These are phyloP conservation scores for Stevia rebaudiana DNA, from an alignment of 140 eudicot species.

Conservation along the genomic window DNA sequence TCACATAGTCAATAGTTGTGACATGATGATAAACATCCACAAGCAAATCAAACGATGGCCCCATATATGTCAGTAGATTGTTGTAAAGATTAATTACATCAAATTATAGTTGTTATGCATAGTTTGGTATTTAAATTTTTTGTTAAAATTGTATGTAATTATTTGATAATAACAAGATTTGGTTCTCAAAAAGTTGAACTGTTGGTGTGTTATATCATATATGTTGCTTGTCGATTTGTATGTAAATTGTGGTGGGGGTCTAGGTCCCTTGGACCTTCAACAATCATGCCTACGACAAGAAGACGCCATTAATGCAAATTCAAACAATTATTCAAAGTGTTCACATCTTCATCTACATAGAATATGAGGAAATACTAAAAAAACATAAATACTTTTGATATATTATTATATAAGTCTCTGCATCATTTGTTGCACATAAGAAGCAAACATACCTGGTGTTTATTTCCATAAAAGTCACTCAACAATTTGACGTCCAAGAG, in stretches of 20 bases:
- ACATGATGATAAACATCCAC: constrained; percentile 32
- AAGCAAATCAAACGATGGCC: constrained; percentile 24
- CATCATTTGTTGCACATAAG: too few relatives aligned
- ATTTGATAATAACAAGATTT: not conserved
- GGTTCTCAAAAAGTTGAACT: not conserved
- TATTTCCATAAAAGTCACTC: too few relatives aligned
- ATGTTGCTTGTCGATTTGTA: constrained; percentile 18
- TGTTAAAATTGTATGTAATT: not conserved
- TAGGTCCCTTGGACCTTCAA: constrained; percentile 17
- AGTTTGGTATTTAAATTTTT: not conserved
- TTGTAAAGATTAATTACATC: constrained; percentile 8
- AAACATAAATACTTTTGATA: too few relatives aligned
- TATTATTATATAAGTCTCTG: too few relatives aligned
- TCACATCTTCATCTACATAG: too few relatives aligned
- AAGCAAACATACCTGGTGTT: too few relatives aligned
- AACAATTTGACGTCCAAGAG: too few relatives aligned
- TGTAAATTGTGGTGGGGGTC: constrained; percentile 30
- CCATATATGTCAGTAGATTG: constrained; percentile 23
- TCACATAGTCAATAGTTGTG: constrained; percentile 21
- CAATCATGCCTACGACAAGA: constrained; percentile 19
- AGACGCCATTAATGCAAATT: constrained; percentile 21
- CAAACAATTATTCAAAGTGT: constrained; percentile 15
- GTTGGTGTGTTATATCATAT: constrained; percentile 3
- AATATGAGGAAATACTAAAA: too few relatives aligned
- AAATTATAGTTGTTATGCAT: constrained; percentile 13